Base-by-base conservation (phyloP, 208 protist genomes). In the Naegleria fowleri region DNA sequence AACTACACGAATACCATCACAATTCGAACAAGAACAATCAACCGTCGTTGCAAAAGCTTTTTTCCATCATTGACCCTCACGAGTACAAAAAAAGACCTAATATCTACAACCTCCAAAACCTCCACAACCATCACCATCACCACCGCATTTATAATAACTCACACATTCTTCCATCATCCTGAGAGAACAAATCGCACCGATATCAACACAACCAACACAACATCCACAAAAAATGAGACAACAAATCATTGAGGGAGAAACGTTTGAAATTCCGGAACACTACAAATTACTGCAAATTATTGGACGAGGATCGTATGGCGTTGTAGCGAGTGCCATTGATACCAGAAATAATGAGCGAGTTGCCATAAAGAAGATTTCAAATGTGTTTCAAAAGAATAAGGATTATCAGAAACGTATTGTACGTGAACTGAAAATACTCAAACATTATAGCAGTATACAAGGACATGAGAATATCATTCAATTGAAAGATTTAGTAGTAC, bases 241-340 rank as follows among this genome's bases (percentile, higher is more conserved):
- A 85, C 38, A 85, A 43, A 41, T 43, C 22, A 22, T 85, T 7
- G 79, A 85, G 22, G 79, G 79, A 36, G n/a, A 39, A 43, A 43
- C n/a, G 41, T 85, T 85, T 85, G 79, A 85, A 16, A 39, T 85
- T n/a, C 79, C 79, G 0, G 79, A 85, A 39, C 95, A 96, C 85
- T 98, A 98, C 93, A 90, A 94, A n/a, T 92, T 97, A 40, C 95
- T 97, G 86, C 93, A 95, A 75, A 94, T 97, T 48, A 98, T 98
- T 91, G 97, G 97, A 55, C 95, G 95, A 33, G 97, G 97, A 40
- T 96, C 93, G 29, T 98, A 97, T 93, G 97, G 97, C 52, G 93
- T 97, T n/a, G 97, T 98, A 43, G 13, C 22, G 7, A 43, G 22
- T 43, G 83, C 83, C 13, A 22, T 86, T 7, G 83, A 86, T 48